A percentile compares a stretch with the other conserved stretches of the same genome.
phyloP scores from a whole-genome alignment of 2,329 filamentous ascomycete species.

The Xylaria sp. region DNA sequence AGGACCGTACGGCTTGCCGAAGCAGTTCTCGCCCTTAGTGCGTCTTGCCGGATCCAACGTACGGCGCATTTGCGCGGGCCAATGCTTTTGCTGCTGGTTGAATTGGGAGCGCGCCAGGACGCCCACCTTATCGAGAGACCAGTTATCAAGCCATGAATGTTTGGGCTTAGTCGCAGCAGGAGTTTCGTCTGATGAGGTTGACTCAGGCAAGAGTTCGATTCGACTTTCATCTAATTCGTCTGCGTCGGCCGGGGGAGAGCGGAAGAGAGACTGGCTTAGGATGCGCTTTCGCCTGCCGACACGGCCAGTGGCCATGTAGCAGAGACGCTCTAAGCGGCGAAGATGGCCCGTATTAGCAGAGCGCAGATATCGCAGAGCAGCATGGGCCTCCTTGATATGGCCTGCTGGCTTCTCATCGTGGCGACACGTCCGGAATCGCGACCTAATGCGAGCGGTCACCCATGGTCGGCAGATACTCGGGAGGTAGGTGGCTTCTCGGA shows the following conservation, averaged over 20 bases:
- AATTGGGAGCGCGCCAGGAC: constrained; percentile 40
- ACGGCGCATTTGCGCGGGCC: constrained; percentile 29
- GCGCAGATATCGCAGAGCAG: constrained; percentile 43
- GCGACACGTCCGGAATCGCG: constrained; percentile 42
- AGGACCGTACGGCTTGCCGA: constrained; percentile 42
- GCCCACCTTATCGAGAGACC: constrained; percentile 44
- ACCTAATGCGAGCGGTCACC: constrained; percentile 39
- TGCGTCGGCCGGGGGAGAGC: constrained; percentile 37
- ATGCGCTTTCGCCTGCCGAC: constrained; percentile 46
- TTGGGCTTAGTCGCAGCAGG: not conserved
- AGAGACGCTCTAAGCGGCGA: constrained; percentile 42
- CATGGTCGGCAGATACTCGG: constrained; percentile 45
- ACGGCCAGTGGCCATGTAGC: constrained; percentile 49
- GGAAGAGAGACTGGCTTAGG: constrained; percentile 37
- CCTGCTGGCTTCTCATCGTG: constrained; percentile 21
- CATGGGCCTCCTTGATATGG: constrained; percentile 39
- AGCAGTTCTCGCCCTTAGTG: constrained; percentile 43
- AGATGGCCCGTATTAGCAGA: constrained; percentile 50
- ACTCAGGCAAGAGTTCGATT: not conserved
- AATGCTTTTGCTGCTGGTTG: constrained; percentile 28
- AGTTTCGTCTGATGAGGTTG: not conserved
- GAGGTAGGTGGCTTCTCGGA: constrained; percentile 57
- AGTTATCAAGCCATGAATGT: constrained; percentile 42
- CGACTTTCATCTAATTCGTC: constrained; percentile 35
- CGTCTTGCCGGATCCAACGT: constrained; percentile 32